Percentiles rank a stretch among this genome's conserved stretches.
These are phyloP conservation scores for Raffaelea deltoideospora DNA, from an alignment of 2,329 filamentous ascomycete genomes.

Conservation along the genomic window DNA sequence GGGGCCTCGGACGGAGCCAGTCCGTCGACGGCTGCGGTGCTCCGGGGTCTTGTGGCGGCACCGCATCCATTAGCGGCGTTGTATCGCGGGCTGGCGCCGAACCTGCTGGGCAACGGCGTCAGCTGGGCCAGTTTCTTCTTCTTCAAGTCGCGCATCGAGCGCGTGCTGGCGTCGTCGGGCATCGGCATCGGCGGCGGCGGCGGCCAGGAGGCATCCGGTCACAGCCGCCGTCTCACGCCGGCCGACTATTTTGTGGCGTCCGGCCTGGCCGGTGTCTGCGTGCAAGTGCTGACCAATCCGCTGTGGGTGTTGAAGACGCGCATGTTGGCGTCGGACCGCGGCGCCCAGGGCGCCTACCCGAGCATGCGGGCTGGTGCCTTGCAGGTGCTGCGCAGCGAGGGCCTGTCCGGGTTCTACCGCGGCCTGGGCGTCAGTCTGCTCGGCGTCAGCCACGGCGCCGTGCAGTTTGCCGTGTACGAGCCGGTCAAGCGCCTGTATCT, in stretches of 20 bases:
- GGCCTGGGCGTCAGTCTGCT: conserved; percentile 71
- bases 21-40: conserved; percentile 34
- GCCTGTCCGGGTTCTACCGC: conserved; percentile 68
- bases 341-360: conserved; percentile 63
- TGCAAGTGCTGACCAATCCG: conserved; percentile 77
- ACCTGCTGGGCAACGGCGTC: conserved; percentile 76
- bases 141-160: conserved; percentile 44
- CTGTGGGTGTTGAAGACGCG: conserved; percentile 98
- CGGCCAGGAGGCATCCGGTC: conserved; percentile 1
- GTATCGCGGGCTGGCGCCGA: conserved; percentile 81
- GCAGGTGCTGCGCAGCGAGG: conserved; percentile 56
- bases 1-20: too few relatives aligned
- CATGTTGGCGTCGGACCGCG: conserved; percentile 75
- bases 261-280: conserved; percentile 53
- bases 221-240: conserved; percentile 29
- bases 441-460: conserved; percentile 79
- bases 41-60: conserved; percentile 29
- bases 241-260: conserved; percentile 72
- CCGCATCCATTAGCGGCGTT: conserved; percentile 52
- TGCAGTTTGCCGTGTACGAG: conserved; percentile 95
- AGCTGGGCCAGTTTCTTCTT: conserved; percentile 93
- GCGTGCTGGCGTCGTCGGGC: conserved; percentile 24
- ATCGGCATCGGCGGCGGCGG: background rate
- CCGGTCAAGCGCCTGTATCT: conserved; percentile 43
- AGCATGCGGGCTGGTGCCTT: conserved; percentile 57